phyloP scores from a whole-genome alignment of 1,284 basidiomycete species.

The Xanthoconium separans region DNA sequence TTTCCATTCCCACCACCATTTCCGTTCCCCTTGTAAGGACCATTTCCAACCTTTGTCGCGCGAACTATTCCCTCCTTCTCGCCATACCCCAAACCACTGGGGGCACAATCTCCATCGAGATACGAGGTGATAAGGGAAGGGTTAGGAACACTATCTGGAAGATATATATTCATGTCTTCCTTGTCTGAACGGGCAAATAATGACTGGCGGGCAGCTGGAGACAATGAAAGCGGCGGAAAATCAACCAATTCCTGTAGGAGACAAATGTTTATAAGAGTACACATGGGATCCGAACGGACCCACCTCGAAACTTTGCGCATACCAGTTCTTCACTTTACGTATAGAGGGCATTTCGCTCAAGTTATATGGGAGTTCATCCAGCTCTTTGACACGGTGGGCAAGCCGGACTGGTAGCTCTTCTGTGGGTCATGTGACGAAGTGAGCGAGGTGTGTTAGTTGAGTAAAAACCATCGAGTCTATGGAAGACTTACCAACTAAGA shows the following conservation, averaged over 20 bases:
- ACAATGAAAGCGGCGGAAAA: conserved; percentile 75
- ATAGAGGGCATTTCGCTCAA: conserved; percentile 92
- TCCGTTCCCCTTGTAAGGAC: conserved; percentile 22
- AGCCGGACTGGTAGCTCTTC: conserved; percentile 84
- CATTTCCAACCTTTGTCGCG: conserved; percentile 16
- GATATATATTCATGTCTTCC: conserved; percentile 32
- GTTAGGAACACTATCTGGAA: conserved; percentile 73
- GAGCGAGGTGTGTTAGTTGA: background rate
- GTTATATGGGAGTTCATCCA: conserved; percentile 91
- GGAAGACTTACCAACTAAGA: conserved; percentile 19
- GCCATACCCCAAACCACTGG: conserved; percentile 16
- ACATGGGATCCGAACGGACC: background rate
- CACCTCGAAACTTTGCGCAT: conserved; percentile 98
- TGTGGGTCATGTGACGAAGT: conserved; percentile 47
- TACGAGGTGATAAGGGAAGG: conserved; percentile 44
- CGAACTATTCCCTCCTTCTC: conserved; percentile 13
- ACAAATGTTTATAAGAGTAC: background rate
- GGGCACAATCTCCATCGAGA: conserved; percentile 21
- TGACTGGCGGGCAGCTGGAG: conserved; percentile 65
- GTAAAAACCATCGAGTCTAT: background rate
- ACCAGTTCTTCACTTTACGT: conserved; percentile 97
- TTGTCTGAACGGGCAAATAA: conserved; percentile 52
- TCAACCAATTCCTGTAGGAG: conserved; percentile 75
- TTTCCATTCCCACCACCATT: conserved; percentile 33
- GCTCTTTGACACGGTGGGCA: conserved; percentile 94